Evolutionary conservation across 495 filamentous ascomycete genomes (phyloP).

Genomic region (Aspergillus indologenus): DNA sequence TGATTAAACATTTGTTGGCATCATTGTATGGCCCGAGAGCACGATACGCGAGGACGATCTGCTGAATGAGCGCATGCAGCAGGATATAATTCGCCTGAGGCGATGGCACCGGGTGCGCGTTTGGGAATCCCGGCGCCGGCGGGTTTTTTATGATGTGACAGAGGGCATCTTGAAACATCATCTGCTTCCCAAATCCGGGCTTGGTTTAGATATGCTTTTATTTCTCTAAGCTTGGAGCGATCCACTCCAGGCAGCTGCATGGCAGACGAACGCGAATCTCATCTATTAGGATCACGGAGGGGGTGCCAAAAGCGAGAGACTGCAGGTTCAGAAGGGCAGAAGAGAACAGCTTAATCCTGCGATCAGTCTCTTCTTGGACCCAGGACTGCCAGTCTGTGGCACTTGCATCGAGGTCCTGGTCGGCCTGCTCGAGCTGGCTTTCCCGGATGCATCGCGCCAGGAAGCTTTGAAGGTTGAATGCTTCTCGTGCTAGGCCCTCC

Average conservation of each 20-base stretch:
- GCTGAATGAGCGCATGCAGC: no score
- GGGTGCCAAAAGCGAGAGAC: constrained; percentile 34
- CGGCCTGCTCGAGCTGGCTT: constrained; percentile 9
- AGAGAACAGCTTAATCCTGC: constrained; percentile 34
- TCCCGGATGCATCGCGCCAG: constrained; percentile 17
- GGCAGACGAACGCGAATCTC: constrained; percentile 60
- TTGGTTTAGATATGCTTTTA: no score
- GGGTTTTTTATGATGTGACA: no score
- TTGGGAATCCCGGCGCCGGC: no score
- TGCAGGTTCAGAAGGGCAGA: constrained; percentile 40
- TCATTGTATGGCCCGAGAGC: no score
- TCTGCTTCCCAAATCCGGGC: constrained; percentile 10
- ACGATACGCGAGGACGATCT: no score
- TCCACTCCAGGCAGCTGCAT: constrained; percentile 31
- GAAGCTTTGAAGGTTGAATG: constrained; percentile 18
- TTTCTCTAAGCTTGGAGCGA: no score
- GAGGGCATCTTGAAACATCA: constrained; percentile 23
- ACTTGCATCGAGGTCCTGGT: background rate
- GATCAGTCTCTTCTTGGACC: constrained; percentile 28
- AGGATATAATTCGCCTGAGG: no score
- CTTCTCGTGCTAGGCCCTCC: constrained; percentile 12
- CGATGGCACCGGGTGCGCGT: no score
- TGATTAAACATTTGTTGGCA: no score
- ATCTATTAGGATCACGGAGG: constrained; percentile 47
- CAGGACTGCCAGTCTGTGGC: constrained; percentile 16